phyloP scores from a whole-genome alignment of 192 early-diverging fungal genomes.

The Phlyctochytrium planicorne region DNA sequence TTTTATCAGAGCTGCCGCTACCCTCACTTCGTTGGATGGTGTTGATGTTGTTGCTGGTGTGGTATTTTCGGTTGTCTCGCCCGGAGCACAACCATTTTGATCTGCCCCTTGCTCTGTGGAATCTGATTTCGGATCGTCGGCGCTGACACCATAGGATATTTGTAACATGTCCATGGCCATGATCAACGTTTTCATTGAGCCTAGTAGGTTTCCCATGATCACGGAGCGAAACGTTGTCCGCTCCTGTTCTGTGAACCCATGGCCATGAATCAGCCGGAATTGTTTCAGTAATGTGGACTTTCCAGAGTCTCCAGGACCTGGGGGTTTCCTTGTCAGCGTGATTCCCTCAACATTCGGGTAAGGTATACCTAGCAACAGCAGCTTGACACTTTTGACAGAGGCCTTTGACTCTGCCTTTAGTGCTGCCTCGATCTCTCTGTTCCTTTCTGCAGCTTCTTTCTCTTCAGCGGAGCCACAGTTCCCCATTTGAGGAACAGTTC shows the following conservation, averaged over 20 bases:
- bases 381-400: constrained; percentile 32
- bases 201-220: constrained; percentile 40
- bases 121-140: background rate
- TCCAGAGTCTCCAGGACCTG: constrained; percentile 46
- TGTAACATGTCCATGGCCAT: constrained; percentile 35
- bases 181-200: constrained; percentile 34
- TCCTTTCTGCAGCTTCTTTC: constrained; percentile 26
- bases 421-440: constrained; percentile 32
- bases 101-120: background rate
- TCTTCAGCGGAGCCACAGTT: constrained; percentile 34
- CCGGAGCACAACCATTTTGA: constrained; percentile 2
- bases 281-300: constrained; percentile 51
- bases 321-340: background rate
- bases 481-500: constrained; percentile 27
- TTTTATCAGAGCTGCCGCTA: constrained; percentile 20
- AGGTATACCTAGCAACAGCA: constrained; percentile 36
- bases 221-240: constrained; percentile 32
- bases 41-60: constrained; percentile 14
- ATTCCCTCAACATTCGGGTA: background rate
- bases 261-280: constrained; percentile 42
- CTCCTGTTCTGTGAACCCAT: constrained; percentile 35
- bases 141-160: constrained; percentile 20
- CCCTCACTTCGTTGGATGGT: constrained; percentile 16
- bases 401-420: constrained; percentile 28
- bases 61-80: constrained; percentile 5